Evolutionary conservation across 495 filamentous ascomycete species (phyloP).

Genomic region (Chaetomidium leptoderma): DNA sequence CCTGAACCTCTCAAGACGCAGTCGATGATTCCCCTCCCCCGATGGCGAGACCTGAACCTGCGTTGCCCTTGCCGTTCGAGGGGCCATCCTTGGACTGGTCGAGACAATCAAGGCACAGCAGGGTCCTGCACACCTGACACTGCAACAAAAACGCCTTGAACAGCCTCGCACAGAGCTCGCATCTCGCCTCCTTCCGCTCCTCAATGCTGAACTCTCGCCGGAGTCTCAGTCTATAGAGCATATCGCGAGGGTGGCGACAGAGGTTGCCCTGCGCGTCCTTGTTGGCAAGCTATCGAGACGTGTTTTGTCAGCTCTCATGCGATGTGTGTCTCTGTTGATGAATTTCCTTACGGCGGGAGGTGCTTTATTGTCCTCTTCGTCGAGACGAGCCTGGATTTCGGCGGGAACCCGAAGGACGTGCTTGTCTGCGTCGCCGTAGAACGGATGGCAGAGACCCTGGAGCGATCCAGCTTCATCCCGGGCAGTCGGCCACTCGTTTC

Average conservation of each 20-base stretch:
- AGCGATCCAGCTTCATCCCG: too few species aligned
- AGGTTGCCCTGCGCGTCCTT: neutral
- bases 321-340: too few species aligned
- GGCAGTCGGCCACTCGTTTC: neutral
- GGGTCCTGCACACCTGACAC: neutral
- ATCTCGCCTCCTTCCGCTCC: neutral
- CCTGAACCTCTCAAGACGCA: too few species aligned
- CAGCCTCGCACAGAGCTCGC: neutral
- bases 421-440: neutral
- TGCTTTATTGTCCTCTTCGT: neutral
- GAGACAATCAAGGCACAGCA: slow-evolving; percentile 6
- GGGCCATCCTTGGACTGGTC: neutral
- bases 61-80: neutral
- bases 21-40: neutral
- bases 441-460: neutral
- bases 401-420: slow-evolving; percentile 5
- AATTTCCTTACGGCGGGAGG: neutral
- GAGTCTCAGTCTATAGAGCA: neutral
- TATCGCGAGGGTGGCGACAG: neutral
- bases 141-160: slow-evolving; percentile 7
- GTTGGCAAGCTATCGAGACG: neutral
- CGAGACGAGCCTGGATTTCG: slow-evolving; percentile 2
- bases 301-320: neutral
- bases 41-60: neutral
- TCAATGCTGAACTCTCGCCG: neutral